Conservation (phyloP, 495 filamentous ascomycete genomes). For the Glonium stellatum region DNA sequence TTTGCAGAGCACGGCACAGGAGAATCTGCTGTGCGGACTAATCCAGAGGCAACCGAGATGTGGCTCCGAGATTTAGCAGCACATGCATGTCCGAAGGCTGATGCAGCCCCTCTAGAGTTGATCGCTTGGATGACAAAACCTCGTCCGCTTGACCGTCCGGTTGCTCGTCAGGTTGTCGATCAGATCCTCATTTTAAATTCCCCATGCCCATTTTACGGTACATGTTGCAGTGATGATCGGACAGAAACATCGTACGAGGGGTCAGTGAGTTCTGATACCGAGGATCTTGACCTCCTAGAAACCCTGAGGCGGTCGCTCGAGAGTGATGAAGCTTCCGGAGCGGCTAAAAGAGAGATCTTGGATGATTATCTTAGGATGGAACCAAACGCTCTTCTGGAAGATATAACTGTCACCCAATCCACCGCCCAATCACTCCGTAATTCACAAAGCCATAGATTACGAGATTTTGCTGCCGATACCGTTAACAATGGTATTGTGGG, state of each 20-base stretch:
- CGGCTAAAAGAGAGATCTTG: no score
- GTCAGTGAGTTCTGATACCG: no score
- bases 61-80: neutral
- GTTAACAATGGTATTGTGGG: no score
- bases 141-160: constrained; percentile 1
- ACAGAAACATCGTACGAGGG: neutral
- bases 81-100: neutral
- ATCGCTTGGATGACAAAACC: neutral
- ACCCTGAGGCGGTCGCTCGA: no score
- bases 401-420: no score
- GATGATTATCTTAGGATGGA: no score
- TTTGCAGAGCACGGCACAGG: neutral
- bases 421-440: no score
- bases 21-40: neutral
- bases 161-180: neutral
- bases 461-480: no score
- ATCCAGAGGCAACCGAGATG: constrained; percentile 4
- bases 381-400: no score
- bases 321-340: no score
- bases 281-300: no score
- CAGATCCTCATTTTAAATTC: neutral
- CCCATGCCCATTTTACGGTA: neutral
- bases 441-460: no score
- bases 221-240: neutral
- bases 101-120: constrained; percentile 6